Base-by-base conservation (phyloP, 768 basidiomycete genomes). In the Cubamyces sp. region DNA sequence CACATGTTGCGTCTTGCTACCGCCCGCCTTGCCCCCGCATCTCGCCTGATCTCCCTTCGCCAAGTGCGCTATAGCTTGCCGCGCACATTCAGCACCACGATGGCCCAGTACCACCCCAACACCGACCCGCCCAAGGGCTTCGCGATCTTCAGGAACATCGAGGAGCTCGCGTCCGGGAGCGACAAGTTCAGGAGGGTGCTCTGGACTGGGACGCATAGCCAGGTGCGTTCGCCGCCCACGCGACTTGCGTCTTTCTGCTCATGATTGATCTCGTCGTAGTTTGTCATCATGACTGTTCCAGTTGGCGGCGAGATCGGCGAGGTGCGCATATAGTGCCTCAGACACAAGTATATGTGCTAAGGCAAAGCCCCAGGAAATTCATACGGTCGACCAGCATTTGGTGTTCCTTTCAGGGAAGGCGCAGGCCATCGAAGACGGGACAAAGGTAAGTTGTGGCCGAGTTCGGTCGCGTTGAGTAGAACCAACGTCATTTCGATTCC, bases 251-350 rank as follows among this genome's bases (percentile, higher is more conserved):
- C 28, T 2, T n/a, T 19, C 23, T 9, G 43, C 16, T 57, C 14
- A 34, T 50, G 11, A 21, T 1, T 30, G 4, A 30, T 41, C 3
- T 3, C 19, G 12, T 40, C 5, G 3, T 39, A 71, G 70, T 49
- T 72, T 6, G 71, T 72, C 42, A 69, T 72, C 52, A 72, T 72
- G 71, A 72, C 71, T 3, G 64, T 72, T 12, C 71, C 71, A 18
- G 69, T 69, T 14, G 69, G 65, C 45, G 71, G 69, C 30, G 71
- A 72, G 42, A 71, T 71, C 23, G 71, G 71, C 21, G 61, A 71
- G 64, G 70, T 69, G 23, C 11, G 64, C 40, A 46, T 16, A 39
- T 15, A 21, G 12, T 14, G 1, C 21, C 16, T 19, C 1, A 8
- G 11, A 15, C 18, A 28, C 18, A 40, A 25, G n/a, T 57, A 56